Conservation (phyloP, 1,139 yeast genomes). For the Pichia sorboxylosa region DNA sequence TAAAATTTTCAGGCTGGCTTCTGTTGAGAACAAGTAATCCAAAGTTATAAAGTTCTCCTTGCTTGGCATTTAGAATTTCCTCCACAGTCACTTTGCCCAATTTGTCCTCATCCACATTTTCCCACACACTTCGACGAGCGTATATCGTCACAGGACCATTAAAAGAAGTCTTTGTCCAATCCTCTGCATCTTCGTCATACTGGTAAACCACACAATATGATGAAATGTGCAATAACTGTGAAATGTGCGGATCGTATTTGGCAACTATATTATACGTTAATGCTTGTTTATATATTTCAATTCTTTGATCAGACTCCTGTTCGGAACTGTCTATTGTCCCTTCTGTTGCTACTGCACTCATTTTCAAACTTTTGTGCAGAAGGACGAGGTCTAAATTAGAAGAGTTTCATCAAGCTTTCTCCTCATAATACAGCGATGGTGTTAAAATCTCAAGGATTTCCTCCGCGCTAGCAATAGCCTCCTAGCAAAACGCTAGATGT, state of each 20-base stretch:
- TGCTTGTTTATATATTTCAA: constrained; percentile 55
- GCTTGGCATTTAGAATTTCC: constrained; percentile 3
- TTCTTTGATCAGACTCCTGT: constrained; percentile 12
- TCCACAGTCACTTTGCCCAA: constrained; percentile 11
- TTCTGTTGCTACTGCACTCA: too few relatives aligned
- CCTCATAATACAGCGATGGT: too few relatives aligned
- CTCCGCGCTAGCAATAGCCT: too few relatives aligned
- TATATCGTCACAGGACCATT: constrained; percentile 79
- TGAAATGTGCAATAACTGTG: constrained; percentile 61
- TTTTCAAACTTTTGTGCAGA: too few relatives aligned
- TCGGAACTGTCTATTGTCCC: background rate
- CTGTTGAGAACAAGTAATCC: constrained; percentile 74
- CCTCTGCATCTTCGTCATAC: constrained; percentile 48
- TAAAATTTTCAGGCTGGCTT: constrained; percentile 62
- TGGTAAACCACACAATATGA: constrained; percentile 77
- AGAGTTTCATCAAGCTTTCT: too few relatives aligned
- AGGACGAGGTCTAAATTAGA: too few relatives aligned
- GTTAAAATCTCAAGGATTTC: too few relatives aligned
- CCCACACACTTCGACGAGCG: constrained; percentile 24
- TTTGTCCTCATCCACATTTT: constrained; percentile 7
- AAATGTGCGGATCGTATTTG: constrained; percentile 71
- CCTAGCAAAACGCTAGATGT: too few relatives aligned
- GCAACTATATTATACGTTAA: constrained; percentile 72
- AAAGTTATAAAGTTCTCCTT: constrained; percentile 45
- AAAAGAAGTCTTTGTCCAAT: constrained; percentile 72